phyloP scores from a whole-genome alignment of 2,329 filamentous ascomycete genomes.

The Didymella exigua region DNA sequence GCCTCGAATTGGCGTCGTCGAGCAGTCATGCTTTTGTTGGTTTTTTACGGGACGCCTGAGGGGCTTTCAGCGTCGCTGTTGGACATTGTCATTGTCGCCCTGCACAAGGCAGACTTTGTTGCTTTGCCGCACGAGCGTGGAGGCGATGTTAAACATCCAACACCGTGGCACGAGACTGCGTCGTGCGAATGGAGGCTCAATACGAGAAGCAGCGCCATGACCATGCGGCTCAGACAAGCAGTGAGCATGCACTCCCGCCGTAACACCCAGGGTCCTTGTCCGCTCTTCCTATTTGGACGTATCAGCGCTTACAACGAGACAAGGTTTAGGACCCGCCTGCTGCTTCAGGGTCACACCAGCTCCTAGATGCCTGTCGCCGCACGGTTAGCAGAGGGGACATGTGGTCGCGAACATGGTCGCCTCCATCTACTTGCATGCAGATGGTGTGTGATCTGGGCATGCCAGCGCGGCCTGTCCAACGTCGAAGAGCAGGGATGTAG shows the following conservation, averaged over 20 bases:
- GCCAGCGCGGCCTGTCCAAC: conserved; percentile 38
- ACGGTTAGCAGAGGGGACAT: conserved; percentile 22
- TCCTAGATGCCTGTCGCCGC: conserved; percentile 14
- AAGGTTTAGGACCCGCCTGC: conserved; percentile 35
- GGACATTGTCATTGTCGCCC: not conserved
- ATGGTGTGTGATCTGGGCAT: conserved; percentile 35
- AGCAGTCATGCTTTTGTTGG: conserved; percentile 4
- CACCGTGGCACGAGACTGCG: conserved; percentile 14
- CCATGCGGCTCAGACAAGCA: conserved; percentile 40
- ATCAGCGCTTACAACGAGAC: conserved; percentile 37
- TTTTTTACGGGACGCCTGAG: not conserved
- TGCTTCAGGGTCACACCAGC: conserved; percentile 23
- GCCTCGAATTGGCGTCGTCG: conserved; percentile 17
- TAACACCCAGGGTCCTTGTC: conserved; percentile 27
- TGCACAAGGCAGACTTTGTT: conserved; percentile 23
- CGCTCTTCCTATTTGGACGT: conserved; percentile 29
- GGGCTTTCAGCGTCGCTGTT: not conserved
- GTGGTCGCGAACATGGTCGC: conserved; percentile 25
- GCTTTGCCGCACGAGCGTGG: conserved; percentile 20
- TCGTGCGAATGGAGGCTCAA: conserved; percentile 40
- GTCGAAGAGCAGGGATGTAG: conserved; percentile 28
- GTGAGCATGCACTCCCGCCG: conserved; percentile 25
- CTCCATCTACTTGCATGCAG: conserved; percentile 37
- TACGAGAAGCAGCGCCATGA: conserved; percentile 32
- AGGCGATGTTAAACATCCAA: conserved; percentile 27